Percentiles rank a stretch among this genome's conserved stretches.
Conservation (phyloP, 1,284 basidiomycete genomes). For the Vanrija humicola region DNA sequence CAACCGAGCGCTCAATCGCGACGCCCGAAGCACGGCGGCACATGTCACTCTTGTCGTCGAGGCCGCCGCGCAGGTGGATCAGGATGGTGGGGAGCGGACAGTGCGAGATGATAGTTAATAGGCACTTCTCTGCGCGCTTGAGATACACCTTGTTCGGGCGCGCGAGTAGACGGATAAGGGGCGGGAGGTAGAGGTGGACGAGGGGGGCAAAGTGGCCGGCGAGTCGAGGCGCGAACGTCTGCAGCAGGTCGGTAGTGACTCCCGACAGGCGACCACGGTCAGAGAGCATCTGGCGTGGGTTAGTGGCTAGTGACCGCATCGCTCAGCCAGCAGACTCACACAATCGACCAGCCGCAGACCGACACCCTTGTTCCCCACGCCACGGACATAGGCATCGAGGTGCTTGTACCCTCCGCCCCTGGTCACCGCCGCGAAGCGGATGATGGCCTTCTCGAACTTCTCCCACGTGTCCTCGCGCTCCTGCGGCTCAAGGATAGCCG, state of each 20-base stretch:
- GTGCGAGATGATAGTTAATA: slow-evolving; percentile 49
- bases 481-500: slow-evolving; percentile 34
- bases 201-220: slow-evolving; percentile 46
- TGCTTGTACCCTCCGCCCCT: slow-evolving; percentile 49
- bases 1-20: slow-evolving; percentile 30
- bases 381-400: slow-evolving; percentile 37
- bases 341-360: slow-evolving; percentile 45
- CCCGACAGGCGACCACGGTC: slow-evolving; percentile 53
- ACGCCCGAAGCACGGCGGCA: slow-evolving; percentile 38
- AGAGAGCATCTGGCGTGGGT: slow-evolving; percentile 48
- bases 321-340: slow-evolving; percentile 37
- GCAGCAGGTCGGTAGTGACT: slow-evolving; percentile 50
- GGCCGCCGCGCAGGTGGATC: slow-evolving; percentile 41
- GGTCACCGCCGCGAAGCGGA: slow-evolving; percentile 45
- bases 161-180: slow-evolving; percentile 50
- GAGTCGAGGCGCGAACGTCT: slow-evolving; percentile 52
- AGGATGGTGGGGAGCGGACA: slow-evolving; percentile 47
- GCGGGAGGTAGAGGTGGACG: slow-evolving; percentile 50
- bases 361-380: slow-evolving; percentile 43
- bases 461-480: slow-evolving; percentile 51
- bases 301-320: too few species aligned
- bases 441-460: slow-evolving; percentile 45
- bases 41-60: slow-evolving; percentile 48
- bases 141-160: slow-evolving; percentile 54
- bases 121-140: slow-evolving; percentile 50